Evolutionary conservation across 179 eudicot genomes (phyloP).

Genomic region (Amaranthus tricolor): DNA sequence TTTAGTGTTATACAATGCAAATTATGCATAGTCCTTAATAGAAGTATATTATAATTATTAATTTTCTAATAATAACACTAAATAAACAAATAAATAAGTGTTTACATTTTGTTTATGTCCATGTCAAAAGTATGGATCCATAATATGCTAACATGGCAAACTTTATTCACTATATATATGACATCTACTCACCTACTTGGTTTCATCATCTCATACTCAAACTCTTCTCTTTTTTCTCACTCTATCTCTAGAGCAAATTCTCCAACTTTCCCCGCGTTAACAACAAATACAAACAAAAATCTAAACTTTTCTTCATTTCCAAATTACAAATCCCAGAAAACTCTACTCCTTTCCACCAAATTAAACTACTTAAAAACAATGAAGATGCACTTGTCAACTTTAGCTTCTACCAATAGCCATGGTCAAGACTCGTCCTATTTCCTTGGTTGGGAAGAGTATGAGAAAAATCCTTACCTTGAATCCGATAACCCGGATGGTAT

Average conservation of each 20-base stretch:
- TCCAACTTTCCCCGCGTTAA: not conserved
- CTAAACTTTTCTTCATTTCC: conserved; percentile 17
- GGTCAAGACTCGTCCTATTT: conserved; percentile 97
- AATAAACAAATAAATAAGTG: not conserved
- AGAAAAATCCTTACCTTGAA: conserved; percentile 75
- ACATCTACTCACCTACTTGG: conserved; percentile 4
- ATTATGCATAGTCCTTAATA: no score
- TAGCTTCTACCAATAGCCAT: conserved; percentile 66
- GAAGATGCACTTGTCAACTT: conserved; percentile 52
- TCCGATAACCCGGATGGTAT: conserved; percentile 63
- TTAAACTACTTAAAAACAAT: conserved; percentile 12
- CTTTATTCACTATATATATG: conserved; percentile 17
- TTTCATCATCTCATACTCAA: not conserved
- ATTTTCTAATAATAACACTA: no score
- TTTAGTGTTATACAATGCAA: no score
- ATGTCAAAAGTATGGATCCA: conserved; percentile 9
- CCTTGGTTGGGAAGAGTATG: conserved; percentile 93
- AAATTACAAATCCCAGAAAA: not conserved
- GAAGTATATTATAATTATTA: no score
- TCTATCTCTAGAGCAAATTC: not conserved
- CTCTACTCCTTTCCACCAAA: not conserved
- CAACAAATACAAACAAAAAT: not conserved
- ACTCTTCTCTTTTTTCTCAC: not conserved
- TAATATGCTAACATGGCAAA: conserved; percentile 19
- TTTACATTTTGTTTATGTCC: not conserved